These are phyloP conservation scores for Pittosporum tobira DNA, from an alignment of 129 eudicot genomes.

Conservation along the genomic window DNA sequence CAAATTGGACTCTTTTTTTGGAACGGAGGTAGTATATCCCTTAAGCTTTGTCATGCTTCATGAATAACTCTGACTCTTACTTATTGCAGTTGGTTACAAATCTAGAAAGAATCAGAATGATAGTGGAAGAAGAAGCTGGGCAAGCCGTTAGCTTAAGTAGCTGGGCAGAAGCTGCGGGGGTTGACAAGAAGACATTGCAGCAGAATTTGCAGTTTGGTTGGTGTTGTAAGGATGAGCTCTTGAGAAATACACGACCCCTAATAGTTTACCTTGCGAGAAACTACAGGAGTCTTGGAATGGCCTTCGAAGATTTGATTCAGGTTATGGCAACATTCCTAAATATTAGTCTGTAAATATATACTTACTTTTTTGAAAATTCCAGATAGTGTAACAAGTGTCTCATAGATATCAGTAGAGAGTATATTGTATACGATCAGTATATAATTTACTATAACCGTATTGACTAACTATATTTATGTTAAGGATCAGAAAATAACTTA, in stretches of 20 bases:
- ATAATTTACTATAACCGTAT: no score
- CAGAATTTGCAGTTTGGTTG: constrained; percentile 63
- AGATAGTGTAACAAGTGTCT: no score
- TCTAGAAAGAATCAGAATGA: constrained; percentile 49
- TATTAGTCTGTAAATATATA: neutral
- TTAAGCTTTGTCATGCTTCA: constrained; percentile 1
- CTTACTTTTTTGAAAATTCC: no score
- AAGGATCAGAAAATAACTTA: no score
- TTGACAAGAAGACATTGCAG: constrained; percentile 54
- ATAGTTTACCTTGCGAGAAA: constrained; percentile 62
- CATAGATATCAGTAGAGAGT: no score
- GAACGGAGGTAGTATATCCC: no score
- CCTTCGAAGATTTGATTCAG: constrained; percentile 78
- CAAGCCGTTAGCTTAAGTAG: constrained; percentile 42
- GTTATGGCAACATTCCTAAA: constrained; percentile 20
- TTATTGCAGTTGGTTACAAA: constrained; percentile 53
- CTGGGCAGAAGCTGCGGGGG: constrained; percentile 84
- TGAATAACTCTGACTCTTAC: constrained; percentile 14
- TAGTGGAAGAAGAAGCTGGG: constrained; percentile 60
- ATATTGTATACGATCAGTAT: no score
- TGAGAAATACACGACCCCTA: constrained; percentile 71
- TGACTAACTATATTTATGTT: no score
- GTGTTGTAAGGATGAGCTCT: constrained; percentile 76
- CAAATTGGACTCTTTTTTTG: no score
- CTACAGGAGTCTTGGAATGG: constrained; percentile 62